phyloP scores from a whole-genome alignment of 2,329 filamentous ascomycete species.

The Apiospora marii region DNA sequence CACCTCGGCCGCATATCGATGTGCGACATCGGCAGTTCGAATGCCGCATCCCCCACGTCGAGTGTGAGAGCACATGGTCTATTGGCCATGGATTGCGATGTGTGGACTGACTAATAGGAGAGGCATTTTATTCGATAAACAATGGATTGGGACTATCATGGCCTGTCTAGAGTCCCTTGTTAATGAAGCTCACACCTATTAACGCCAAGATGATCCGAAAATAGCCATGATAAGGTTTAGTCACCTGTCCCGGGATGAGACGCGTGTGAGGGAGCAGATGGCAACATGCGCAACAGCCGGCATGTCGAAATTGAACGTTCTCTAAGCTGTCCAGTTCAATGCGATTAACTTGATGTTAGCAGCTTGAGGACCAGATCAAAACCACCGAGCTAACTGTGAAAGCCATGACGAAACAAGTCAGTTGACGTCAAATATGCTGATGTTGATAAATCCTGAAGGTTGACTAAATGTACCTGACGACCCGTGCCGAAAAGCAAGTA shows the following conservation, averaged over 20 bases:
- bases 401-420: slow-evolving; percentile 2
- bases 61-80: too few relatives aligned
- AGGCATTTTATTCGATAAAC: neutral
- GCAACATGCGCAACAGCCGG: neutral
- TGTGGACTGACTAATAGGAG: neutral
- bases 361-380: neutral
- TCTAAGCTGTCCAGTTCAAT: neutral
- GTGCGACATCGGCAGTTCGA: neutral
- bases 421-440: neutral
- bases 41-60: neutral
- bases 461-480: neutral
- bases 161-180: neutral
- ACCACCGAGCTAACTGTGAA: neutral
- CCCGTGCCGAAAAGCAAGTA: neutral
- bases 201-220: neutral
- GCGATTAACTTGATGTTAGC: neutral
- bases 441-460: too few relatives aligned
- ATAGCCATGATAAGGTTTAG: neutral
- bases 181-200: neutral
- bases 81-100: neutral
- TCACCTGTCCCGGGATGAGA: neutral
- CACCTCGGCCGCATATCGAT: neutral
- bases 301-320: neutral
- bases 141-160: too few relatives aligned
- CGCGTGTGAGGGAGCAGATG: neutral